These are phyloP conservation scores for Macroventuria anomochaeta DNA, from an alignment of 2,329 filamentous ascomycete species.

Conservation along the genomic window DNA sequence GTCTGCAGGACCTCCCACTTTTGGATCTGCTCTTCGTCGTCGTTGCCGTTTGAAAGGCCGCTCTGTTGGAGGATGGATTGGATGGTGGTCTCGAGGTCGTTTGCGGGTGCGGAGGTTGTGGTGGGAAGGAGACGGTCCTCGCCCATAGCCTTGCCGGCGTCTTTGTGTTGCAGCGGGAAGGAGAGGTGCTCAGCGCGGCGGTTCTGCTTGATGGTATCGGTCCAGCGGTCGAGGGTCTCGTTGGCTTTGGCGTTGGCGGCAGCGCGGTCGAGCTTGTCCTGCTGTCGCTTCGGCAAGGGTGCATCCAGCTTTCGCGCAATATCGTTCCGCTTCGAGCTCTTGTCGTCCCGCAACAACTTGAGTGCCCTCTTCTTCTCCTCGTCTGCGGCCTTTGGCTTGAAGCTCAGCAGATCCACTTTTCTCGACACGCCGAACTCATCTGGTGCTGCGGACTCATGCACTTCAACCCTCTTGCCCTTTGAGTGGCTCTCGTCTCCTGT, in stretches of 20 bases:
- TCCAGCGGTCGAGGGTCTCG: slow-evolving; percentile 88
- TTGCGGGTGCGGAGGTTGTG: slow-evolving; percentile 67
- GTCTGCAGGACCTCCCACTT: slow-evolving; percentile 73
- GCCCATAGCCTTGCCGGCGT: slow-evolving; percentile 64
- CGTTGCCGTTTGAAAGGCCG: slow-evolving; percentile 70
- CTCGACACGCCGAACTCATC: slow-evolving; percentile 66
- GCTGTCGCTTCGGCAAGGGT: slow-evolving; percentile 82
- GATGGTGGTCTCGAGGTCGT: slow-evolving; percentile 84
- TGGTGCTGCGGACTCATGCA: slow-evolving; percentile 66
- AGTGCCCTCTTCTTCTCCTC: slow-evolving; percentile 78
- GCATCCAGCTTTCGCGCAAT: slow-evolving; percentile 76
- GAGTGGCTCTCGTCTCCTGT: slow-evolving; percentile 48
- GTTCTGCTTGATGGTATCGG: slow-evolving; percentile 93
- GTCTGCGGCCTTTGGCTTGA: slow-evolving; percentile 75
- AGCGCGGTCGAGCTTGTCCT: slow-evolving; percentile 80
- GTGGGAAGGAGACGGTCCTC: slow-evolving; percentile 70
- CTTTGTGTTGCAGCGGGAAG: slow-evolving; percentile 82
- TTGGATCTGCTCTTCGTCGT: slow-evolving; percentile 68
- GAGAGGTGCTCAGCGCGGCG: slow-evolving; percentile 86
- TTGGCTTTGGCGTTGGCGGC: slow-evolving; percentile 91
- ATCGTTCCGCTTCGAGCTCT: slow-evolving; percentile 62
- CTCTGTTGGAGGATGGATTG: slow-evolving; percentile 89
- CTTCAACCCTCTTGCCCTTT: slow-evolving; percentile 49
- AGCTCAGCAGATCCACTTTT: slow-evolving; percentile 77
- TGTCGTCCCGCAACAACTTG: slow-evolving; percentile 74